Evolutionary conservation across 2,329 filamentous ascomycete genomes (phyloP).

Genomic region (Trichoderma sp.): DNA sequence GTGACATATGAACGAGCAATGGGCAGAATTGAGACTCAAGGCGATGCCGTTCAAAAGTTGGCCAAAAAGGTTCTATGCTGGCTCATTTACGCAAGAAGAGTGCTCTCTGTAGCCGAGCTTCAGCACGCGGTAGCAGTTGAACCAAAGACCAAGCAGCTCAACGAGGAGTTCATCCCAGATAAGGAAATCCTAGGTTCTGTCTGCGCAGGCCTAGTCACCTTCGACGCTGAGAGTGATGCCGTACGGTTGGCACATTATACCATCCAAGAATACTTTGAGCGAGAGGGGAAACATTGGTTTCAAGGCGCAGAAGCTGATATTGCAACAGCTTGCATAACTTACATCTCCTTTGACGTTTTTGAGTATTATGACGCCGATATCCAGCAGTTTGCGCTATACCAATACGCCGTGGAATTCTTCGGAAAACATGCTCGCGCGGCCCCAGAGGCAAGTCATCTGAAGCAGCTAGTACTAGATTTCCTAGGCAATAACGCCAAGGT

Average conservation of each 20-base stretch:
- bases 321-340: background rate
- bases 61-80: constrained; percentile 2
- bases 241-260: constrained; percentile 13
- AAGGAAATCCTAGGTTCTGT: background rate
- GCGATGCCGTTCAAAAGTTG: background rate
- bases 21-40: constrained; percentile 1
- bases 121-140: background rate
- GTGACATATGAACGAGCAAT: constrained; percentile 1
- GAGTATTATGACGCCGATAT: background rate
- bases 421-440: background rate
- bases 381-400: background rate
- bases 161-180: background rate
- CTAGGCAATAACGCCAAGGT: background rate
- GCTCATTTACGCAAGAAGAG: background rate
- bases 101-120: background rate
- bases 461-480: background rate
- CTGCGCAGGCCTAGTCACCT: constrained; percentile 5
- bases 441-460: background rate
- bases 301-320: background rate
- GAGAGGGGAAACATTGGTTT: background rate
- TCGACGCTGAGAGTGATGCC: background rate
- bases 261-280: constrained; percentile 4
- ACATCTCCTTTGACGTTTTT: constrained; percentile 1
- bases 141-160: background rate
- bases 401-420: background rate